Evolutionary conservation across 768 basidiomycete species (phyloP).

Genomic region (Boletus barrowsii): DNA sequence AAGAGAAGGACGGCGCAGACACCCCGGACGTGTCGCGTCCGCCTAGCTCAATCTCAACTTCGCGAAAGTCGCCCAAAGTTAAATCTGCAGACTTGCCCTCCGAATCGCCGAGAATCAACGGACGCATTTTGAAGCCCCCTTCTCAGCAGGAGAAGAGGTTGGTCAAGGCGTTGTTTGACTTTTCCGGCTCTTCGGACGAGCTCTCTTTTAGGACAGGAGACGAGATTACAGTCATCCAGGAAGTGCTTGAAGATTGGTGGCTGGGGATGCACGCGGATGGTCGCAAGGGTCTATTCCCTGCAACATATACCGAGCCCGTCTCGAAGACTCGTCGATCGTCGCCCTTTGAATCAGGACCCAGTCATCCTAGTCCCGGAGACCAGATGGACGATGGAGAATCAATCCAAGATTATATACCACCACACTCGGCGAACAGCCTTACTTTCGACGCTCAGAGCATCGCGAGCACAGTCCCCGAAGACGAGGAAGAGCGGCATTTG

Average conservation of each 20-base stretch:
- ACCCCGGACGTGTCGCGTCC: slow-evolving; percentile 30
- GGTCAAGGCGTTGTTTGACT: slow-evolving; percentile 74
- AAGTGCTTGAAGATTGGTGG: slow-evolving; percentile 91
- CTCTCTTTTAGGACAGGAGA: slow-evolving; percentile 71
- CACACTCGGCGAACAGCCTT: slow-evolving; percentile 20
- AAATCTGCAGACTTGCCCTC: slow-evolving; percentile 21
- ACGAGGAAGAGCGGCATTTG: slow-evolving; percentile 41
- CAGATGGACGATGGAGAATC: slow-evolving; percentile 26
- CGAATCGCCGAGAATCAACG: slow-evolving; percentile 27
- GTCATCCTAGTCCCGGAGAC: slow-evolving; percentile 7
- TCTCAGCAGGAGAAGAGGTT: slow-evolving; percentile 49
- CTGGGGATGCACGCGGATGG: slow-evolving; percentile 69
- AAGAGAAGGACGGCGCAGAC: slow-evolving; percentile 23
- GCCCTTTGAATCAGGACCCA: slow-evolving; percentile 32
- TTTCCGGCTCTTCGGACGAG: slow-evolving; percentile 73
- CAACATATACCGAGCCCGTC: slow-evolving; percentile 60
- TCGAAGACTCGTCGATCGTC: slow-evolving; percentile 23
- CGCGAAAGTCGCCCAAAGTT: slow-evolving; percentile 27
- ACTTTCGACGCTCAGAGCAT: slow-evolving; percentile 39
- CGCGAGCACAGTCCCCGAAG: slow-evolving; percentile 40
- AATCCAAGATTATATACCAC: slow-evolving; percentile 16
- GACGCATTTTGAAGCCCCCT: slow-evolving; percentile 49
- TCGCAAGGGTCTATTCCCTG: slow-evolving; percentile 77
- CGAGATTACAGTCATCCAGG: slow-evolving; percentile 70
- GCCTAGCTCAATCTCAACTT: slow-evolving; percentile 35